Base-by-base conservation (phyloP, 148 eudicot genomes). In the Pharnaceum exiguum region DNA sequence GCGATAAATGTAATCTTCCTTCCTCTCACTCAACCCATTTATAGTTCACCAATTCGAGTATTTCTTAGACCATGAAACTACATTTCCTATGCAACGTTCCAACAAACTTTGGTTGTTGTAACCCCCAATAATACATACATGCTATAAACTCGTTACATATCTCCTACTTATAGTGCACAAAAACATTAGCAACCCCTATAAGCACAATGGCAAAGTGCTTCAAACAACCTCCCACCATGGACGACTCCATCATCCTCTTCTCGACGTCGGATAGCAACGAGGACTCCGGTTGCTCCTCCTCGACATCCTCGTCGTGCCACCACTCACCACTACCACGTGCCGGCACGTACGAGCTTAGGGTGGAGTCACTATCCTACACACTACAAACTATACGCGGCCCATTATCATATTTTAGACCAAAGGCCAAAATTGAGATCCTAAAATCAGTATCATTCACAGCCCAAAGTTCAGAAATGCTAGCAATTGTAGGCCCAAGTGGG, bases 401-500 rank as follows among this genome's bases (percentile, higher is more conserved):
- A 8, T 77, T 30, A 54, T 50, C 3, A 23, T 10, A 28, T 19
- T 24, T 2, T 30, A 60, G 69, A 58, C 75, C 80, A 47, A 72
- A 79, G 48, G 78, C 37, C 49, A 57, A 80, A 4, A 60, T 77
- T 59, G 63, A 70, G 33, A 80, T 91, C 52, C 87, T 91, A 19
- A 83, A 88, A 63, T 77, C 94, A 12, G 78, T 91, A 53, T 82
- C 90, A 19, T 88, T 91, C 37, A 46, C 48, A 0, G 84, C 94
- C 13, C 73, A 65, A 61, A 83, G 81, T 65, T 77, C 83, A 3
- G 81, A 91, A 57, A 72, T 87, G 65, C 75, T 91, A 2, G 94
- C 96, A 2, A 57, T 91, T 44, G 96, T 91, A 15, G 98, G 98
- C 63, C 94, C 98, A 24, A 87, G 98, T 60, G 98, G 98, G 50